phyloP scores from a whole-genome alignment of 257 asterid genomes.

The Capsicum pubescens region DNA sequence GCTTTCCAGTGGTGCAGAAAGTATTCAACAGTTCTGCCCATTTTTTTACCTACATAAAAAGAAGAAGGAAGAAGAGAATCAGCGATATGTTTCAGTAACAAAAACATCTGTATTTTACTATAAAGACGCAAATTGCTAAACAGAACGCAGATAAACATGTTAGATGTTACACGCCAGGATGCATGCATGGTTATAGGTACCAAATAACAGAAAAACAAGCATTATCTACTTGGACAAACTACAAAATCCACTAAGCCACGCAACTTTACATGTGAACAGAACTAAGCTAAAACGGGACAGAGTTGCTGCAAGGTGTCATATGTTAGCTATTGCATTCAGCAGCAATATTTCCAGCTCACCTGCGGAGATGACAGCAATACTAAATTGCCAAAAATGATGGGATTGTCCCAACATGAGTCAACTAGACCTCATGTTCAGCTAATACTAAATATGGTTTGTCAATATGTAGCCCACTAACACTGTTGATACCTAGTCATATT shows the following conservation, averaged over 20 bases:
- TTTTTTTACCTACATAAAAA: conserved; percentile 66
- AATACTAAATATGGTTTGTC: background rate
- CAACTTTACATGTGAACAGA: conserved; percentile 10
- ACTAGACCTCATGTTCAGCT: background rate
- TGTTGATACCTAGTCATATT: background rate
- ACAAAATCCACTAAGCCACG: background rate
- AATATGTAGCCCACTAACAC: background rate
- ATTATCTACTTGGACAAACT: conserved; percentile 9
- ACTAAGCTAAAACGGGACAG: background rate
- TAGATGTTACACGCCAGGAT: background rate
- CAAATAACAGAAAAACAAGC: background rate
- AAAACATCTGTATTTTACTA: background rate
- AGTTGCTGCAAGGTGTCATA: background rate
- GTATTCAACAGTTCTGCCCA: conserved; percentile 86
- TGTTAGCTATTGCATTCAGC: conserved; percentile 12
- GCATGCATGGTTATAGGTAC: background rate
- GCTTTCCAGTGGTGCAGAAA: conserved; percentile 87
- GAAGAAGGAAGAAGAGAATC: background rate
- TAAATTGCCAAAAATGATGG: background rate
- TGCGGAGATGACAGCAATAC: conserved; percentile 17
- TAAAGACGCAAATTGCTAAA: background rate
- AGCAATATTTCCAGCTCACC: background rate
- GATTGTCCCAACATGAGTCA: background rate
- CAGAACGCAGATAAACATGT: background rate
- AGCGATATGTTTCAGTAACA: background rate